Conservation (phyloP, 2,329 filamentous ascomycete species). For the Clonostachys byssicola region DNA sequence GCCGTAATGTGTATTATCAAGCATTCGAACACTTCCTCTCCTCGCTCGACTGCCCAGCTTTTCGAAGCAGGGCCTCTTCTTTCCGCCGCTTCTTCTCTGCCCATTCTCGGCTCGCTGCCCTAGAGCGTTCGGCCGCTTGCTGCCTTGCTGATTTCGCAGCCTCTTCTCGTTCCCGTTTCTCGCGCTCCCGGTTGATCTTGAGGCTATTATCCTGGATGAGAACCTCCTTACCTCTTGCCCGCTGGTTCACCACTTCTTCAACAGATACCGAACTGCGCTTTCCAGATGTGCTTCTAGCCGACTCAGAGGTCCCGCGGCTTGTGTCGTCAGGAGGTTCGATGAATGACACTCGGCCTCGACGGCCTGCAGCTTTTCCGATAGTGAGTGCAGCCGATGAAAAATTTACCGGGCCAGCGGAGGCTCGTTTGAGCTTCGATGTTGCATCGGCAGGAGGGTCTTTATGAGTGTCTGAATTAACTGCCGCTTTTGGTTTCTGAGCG, state of each 20-base stretch:
- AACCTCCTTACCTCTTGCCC: constrained; percentile 48
- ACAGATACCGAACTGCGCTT: constrained; percentile 44
- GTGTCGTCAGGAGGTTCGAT: constrained; percentile 11
- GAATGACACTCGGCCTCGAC: constrained; percentile 18
- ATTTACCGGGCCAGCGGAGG: background rate
- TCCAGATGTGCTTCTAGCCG: constrained; percentile 34
- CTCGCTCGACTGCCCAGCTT: too few species aligned
- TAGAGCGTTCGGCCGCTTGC: constrained; percentile 57
- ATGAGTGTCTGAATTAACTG: too few species aligned
- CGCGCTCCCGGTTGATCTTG: constrained; percentile 42
- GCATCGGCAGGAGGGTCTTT: too few species aligned
- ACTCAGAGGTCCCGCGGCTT: constrained; percentile 38
- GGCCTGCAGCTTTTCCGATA: constrained; percentile 7
- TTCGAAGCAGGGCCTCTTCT: constrained; percentile 9
- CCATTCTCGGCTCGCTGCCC: constrained; percentile 57
- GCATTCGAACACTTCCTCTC: too few species aligned
- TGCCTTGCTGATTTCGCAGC: constrained; percentile 51
- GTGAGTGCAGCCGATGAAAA: background rate
- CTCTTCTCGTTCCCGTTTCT: constrained; percentile 49
- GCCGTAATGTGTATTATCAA: too few species aligned
- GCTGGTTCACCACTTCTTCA: constrained; percentile 47
- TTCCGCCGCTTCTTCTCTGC: constrained; percentile 52
- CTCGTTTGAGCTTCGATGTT: too few species aligned
- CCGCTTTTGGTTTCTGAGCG: too few species aligned
- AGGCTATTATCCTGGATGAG: constrained; percentile 46